Evolutionary conservation across 805 yeast genomes (phyloP), one percentile per base, ranked within the genome.

Genomic region (Candida namnaoensis): DNA sequence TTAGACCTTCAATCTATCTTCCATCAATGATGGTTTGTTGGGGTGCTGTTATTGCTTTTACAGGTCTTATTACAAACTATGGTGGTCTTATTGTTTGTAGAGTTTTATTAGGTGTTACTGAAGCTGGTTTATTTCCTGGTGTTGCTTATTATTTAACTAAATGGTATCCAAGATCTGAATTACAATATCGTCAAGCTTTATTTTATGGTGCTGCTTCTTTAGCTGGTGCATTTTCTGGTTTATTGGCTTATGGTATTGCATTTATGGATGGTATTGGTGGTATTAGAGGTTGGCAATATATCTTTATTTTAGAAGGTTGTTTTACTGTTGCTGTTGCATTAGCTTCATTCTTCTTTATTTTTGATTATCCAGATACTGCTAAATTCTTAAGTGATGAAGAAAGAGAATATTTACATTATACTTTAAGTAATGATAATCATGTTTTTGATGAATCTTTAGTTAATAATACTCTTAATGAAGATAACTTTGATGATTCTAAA

Each of bases 221-320:
- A 35, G 65, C 76, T 10, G 65, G 72, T 26, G 72, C 75, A 9
- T 71, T 74, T 49, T 74, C 76, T 33, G 78, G 79, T 13, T 57
- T 69, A 28, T 64, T 70, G 28, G 61, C 66, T 5, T 63, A 62
- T 40, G 76, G 69, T 34, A 65, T 74, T 40, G 47, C 62, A 5
- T 47, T 50, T n/a, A 57, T 66, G 45, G 52, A 56, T 37, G 68
- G 69, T 3, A 50, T 54, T 11, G 45, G 35, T 14, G 35, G 35
- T 7, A 34, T 62, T 36, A 58, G 50, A 25, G 70, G 69, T 9
- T 71, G 72, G 71, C 61, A 69, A 45, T 71, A 66, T 52, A 61
- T 71, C 28, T 72, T 57, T 42, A 59, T 72, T 13, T 57, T 71
- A 23, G 76, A 71, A 53, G 72, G 76, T 32, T 49, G 59, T 2